phyloP scores from a whole-genome alignment of 805 yeast species.

The Metschnikowia kunwiensis region DNA sequence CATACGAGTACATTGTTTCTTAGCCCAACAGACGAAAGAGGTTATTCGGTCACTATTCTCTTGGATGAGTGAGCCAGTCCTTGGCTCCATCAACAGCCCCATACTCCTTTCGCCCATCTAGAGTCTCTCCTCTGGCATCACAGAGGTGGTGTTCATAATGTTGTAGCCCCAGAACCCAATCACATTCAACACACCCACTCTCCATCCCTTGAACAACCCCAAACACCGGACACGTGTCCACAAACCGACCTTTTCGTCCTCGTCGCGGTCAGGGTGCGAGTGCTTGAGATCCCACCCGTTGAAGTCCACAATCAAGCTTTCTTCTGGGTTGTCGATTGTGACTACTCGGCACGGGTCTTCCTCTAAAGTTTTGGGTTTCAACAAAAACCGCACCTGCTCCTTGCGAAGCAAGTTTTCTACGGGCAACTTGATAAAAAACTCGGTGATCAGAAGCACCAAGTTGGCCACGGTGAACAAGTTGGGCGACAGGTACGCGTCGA shows the following conservation, averaged over 20 bases:
- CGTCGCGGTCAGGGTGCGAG: conserved; percentile 4
- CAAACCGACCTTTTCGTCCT: conserved; percentile 39
- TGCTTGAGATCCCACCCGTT: conserved; percentile 15
- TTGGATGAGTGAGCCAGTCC: too few relatives aligned
- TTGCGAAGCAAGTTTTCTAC: conserved; percentile 82
- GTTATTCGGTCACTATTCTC: too few relatives aligned
- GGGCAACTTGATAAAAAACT: conserved; percentile 76
- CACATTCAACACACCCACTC: conserved; percentile 74
- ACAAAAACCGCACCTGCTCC: conserved; percentile 70
- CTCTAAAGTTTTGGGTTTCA: conserved; percentile 35
- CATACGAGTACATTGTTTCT: too few relatives aligned
- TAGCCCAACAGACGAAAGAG: too few relatives aligned
- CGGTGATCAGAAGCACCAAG: conserved; percentile 59
- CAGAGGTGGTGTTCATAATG: conserved; percentile 47
- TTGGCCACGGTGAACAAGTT: conserved; percentile 55
- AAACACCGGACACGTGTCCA: conserved; percentile 31
- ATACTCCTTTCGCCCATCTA: too few relatives aligned
- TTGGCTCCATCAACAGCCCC: too few relatives aligned
- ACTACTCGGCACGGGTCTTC: conserved; percentile 37
- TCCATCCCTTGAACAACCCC: conserved; percentile 82
- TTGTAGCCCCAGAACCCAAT: conserved; percentile 81
- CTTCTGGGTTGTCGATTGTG: conserved; percentile 43
- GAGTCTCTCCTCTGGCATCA: conserved; percentile 19
- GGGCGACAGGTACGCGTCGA: conserved; percentile 67
- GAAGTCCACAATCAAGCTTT: conserved; percentile 55